phyloP scores from a whole-genome alignment of 192 early-diverging fungal genomes.

The Gamsiella multidivaricata region DNA sequence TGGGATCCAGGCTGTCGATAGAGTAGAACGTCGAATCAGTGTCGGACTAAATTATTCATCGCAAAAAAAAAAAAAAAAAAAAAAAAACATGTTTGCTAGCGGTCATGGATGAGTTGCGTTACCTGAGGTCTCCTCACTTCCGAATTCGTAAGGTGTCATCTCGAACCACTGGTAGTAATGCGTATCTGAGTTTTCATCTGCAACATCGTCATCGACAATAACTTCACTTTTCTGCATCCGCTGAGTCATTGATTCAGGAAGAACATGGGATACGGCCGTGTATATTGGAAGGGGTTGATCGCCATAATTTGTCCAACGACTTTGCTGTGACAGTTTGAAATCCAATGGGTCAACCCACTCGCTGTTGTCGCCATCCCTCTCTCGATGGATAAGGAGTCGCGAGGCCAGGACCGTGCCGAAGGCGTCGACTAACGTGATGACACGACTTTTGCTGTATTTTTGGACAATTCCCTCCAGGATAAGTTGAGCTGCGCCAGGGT shows the following conservation, averaged over 20 bases:
- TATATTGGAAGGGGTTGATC: conserved; percentile 81
- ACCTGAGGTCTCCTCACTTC: conserved; percentile 78
- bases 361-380: conserved; percentile 44
- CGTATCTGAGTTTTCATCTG: conserved; percentile 27
- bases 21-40: background rate
- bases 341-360: conserved; percentile 53
- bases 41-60: background rate
- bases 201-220: conserved; percentile 51
- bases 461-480: conserved; percentile 55
- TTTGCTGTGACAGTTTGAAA: conserved; percentile 69
- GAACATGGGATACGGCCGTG: conserved; percentile 75
- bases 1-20: conserved; percentile 71
- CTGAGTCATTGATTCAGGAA: conserved; percentile 58
- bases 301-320: conserved; percentile 66
- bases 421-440: conserved; percentile 65
- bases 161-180: conserved; percentile 85
- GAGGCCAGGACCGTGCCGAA: conserved; percentile 64
- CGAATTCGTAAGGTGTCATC: conserved; percentile 82
- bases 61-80: background rate
- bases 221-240: conserved; percentile 2
- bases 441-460: conserved; percentile 41
- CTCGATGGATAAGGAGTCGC: conserved; percentile 56
- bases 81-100: background rate
- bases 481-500: conserved; percentile 55
- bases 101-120: background rate